Conservation (phyloP, 352 stramenopile species). For the Phytophthora uliginosa region DNA sequence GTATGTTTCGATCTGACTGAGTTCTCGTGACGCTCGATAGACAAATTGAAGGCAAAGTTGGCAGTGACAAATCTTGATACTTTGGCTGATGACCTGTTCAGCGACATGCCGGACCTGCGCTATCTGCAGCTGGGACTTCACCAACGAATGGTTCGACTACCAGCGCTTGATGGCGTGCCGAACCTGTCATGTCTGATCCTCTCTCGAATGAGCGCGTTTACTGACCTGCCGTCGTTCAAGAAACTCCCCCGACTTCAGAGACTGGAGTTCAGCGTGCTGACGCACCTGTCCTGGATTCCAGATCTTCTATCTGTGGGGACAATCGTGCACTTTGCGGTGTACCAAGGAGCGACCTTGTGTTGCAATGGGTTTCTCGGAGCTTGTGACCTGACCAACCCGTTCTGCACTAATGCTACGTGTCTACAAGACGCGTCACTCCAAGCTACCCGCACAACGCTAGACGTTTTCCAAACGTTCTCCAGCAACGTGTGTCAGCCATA, state of each 20-base stretch:
- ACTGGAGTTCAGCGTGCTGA: slow-evolving; percentile 36
- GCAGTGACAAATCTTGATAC: slow-evolving; percentile 28
- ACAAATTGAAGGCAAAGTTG: slow-evolving; percentile 55
- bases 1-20: background rate
- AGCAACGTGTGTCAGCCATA: slow-evolving; percentile 34
- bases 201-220: slow-evolving; percentile 28
- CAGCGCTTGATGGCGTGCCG: slow-evolving; percentile 37
- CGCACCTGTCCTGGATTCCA: slow-evolving; percentile 22
- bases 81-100: slow-evolving; percentile 43
- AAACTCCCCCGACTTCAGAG: slow-evolving; percentile 23
- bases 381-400: slow-evolving; percentile 38
- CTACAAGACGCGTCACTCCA: slow-evolving; percentile 13
- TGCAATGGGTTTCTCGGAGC: slow-evolving; percentile 47
- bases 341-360: slow-evolving; percentile 34
- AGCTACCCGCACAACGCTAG: slow-evolving; percentile 23
- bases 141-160: slow-evolving; percentile 28
- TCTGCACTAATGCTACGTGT: slow-evolving; percentile 22
- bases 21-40: slow-evolving; percentile 16
- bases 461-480: slow-evolving; percentile 21
- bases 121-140: slow-evolving; percentile 52
- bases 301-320: slow-evolving; percentile 26
- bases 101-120: slow-evolving; percentile 35
- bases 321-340: slow-evolving; percentile 39
- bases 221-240: slow-evolving; percentile 38
- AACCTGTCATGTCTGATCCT: slow-evolving; percentile 47